Evolutionary conservation across 2,329 filamentous ascomycete species (phyloP).

Genomic region (Trichoderma harzianum): DNA sequence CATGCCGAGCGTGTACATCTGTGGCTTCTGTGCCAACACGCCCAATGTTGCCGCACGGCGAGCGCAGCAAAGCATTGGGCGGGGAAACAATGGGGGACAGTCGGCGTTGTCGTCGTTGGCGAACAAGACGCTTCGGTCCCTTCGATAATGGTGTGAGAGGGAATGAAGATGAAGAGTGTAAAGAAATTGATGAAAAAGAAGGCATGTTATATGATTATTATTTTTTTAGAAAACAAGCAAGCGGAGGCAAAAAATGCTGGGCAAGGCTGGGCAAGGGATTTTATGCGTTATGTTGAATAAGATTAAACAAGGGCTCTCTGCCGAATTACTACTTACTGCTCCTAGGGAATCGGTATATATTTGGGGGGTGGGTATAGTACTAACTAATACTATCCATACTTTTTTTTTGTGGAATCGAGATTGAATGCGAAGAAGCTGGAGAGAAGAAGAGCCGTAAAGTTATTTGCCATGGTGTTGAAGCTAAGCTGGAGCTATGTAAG

Average conservation of each 20-base stretch:
- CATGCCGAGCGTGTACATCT: constrained; percentile 61
- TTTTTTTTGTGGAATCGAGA: neutral
- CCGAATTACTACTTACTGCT: constrained; percentile 17
- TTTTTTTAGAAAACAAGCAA: constrained; percentile 20
- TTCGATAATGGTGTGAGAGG: constrained; percentile 32
- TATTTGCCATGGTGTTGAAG: neutral
- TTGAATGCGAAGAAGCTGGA: neutral
- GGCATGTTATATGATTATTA: constrained; percentile 15
- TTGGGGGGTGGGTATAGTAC: constrained; percentile 11
- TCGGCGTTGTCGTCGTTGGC: constrained; percentile 38
- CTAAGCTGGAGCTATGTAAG: neutral
- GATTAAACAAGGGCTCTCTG: constrained; percentile 24
- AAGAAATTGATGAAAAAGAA: neutral
- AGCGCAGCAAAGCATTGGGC: constrained; percentile 43
- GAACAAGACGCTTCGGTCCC: constrained; percentile 43
- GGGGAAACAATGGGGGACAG: constrained; percentile 27
- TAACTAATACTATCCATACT: neutral
- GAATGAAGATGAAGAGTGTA: constrained; percentile 16
- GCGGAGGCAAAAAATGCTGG: constrained; percentile 18
- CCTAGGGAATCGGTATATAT: constrained; percentile 20
- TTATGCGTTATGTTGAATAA: constrained; percentile 21
- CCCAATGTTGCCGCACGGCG: constrained; percentile 51
- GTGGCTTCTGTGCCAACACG: constrained; percentile 60
- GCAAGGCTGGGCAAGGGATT: constrained; percentile 18
- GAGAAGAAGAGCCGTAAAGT: neutral